Evolutionary conservation across 2,329 filamentous ascomycete genomes (phyloP).

Genomic region (Colletotrichum chrysophilum): DNA sequence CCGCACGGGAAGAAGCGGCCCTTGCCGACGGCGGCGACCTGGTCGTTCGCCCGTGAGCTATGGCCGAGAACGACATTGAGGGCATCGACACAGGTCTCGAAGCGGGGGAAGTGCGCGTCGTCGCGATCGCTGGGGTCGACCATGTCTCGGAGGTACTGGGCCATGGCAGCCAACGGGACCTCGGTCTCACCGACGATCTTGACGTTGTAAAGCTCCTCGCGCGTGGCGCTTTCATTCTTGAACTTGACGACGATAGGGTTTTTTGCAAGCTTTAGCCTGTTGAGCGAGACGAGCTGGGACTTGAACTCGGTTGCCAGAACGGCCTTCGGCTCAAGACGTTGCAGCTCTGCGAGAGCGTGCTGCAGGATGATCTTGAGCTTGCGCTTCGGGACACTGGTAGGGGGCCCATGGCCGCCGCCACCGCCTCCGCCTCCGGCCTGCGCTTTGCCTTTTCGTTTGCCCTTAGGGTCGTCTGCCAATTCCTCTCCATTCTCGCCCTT

Average conservation of each 20-base stretch:
- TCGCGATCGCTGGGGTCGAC: constrained; percentile 35
- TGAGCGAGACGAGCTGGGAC: constrained; percentile 45
- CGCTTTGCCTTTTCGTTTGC: constrained; percentile 22
- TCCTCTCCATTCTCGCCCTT: constrained; percentile 20
- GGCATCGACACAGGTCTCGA: constrained; percentile 52
- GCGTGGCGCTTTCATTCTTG: constrained; percentile 32
- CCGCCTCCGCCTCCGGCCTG: constrained; percentile 17
- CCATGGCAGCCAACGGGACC: constrained; percentile 41
- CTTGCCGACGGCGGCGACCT: constrained; percentile 47
- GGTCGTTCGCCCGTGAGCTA: constrained; percentile 38
- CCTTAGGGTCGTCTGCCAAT: constrained; percentile 37
- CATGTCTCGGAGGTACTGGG: constrained; percentile 50
- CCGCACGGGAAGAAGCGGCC: constrained; percentile 54
- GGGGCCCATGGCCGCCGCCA: background rate
- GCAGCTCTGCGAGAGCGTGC: constrained; percentile 39
- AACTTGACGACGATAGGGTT: constrained; percentile 40
- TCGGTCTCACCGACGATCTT: constrained; percentile 44
- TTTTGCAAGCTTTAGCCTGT: constrained; percentile 38
- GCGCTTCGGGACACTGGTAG: constrained; percentile 40
- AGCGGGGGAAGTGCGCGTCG: constrained; percentile 50
- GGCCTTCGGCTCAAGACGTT: constrained; percentile 28
- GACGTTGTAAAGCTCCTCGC: constrained; percentile 42
- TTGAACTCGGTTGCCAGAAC: constrained; percentile 55
- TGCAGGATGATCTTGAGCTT: constrained; percentile 49
- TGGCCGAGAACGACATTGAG: constrained; percentile 58